These are phyloP conservation scores for Paspalum notatum DNA, from an alignment of 176 grass and related monocot genomes.

Conservation along the genomic window DNA sequence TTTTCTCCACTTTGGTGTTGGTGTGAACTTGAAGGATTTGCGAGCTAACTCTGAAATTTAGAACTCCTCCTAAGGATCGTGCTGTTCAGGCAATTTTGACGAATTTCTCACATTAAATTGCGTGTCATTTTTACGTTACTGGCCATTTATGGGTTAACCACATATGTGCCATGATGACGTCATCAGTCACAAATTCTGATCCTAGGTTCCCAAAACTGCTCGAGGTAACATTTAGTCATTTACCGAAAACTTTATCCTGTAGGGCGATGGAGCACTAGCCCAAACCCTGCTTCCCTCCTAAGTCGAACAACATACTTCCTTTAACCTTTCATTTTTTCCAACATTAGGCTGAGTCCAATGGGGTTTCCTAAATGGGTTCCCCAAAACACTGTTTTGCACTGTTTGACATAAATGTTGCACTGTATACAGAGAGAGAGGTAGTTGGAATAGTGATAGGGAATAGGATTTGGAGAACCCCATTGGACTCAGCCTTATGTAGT, in stretches of 20 bases:
- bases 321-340: not conserved
- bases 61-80: conserved; percentile 8
- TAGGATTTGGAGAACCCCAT: no score
- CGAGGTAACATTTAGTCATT: not conserved
- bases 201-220: not conserved
- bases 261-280: not conserved
- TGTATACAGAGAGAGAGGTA: no score
- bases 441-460: no score
- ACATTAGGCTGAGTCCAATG: no score
- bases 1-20: conserved; percentile 21
- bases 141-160: not conserved
- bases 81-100: not conserved
- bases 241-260: not conserved
- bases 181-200: not conserved
- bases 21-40: conserved; percentile 23
- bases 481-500: not conserved
- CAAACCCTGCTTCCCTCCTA: not conserved
- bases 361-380: no score
- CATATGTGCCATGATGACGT: not conserved
- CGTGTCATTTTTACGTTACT: not conserved
- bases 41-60: conserved; percentile 10
- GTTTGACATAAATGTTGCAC: no score
- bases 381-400: no score
- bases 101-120: conserved; percentile 12
- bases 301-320: not conserved